Base-by-base conservation (phyloP, 768 basidiomycete genomes). In the Pholiota molesta region DNA sequence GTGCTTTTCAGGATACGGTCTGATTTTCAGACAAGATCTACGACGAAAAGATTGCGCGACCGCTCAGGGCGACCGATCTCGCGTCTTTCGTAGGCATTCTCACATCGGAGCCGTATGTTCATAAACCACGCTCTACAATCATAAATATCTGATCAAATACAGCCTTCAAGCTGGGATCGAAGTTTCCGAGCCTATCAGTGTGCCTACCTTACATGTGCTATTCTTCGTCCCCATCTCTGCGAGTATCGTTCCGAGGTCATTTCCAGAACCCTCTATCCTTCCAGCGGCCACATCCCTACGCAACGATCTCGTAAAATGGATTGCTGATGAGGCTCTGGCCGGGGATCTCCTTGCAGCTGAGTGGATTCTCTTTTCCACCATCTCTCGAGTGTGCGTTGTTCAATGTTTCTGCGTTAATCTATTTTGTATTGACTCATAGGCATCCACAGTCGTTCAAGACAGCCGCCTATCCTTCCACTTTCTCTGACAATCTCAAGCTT, bases 71-170 rank as follows among this genome's bases (percentile, higher is more conserved):
- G 16, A 87, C 90, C 0, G 86, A 91, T 58, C 59, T 92, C 7
- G 74, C 79, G 16, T 88, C 82, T 7, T 91, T 94, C 66, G 82
- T 94, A 49, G 92, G 92, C 5, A 87, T 93, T n/a, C 71, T 89
- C 17, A 81, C 86, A 0, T 80, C 78, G 57, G 91, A 93, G 66
- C 73, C 80, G 90, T 90, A 73, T 33, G 87, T 82, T 19, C 29
- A 26, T 13, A 16, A n/a, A 28, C 53, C n/a, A 62, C n/a, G 62
- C 52, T 26, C 21, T 37, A 14, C 23, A 49, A 57, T 65, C 68
- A 55, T 71, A 42, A 42, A n/a, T 17, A 44, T 59, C 31, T 21
- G 21, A n/a, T 40, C 14, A 31, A 55, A 42, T 47, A 21, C 57
- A 80, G 77, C 19, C 67, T 86, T 75, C 74, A 74, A 59, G 62